Base-by-base conservation (phyloP, 2,329 filamentous ascomycete genomes). In the Xylaria sp. region DNA sequence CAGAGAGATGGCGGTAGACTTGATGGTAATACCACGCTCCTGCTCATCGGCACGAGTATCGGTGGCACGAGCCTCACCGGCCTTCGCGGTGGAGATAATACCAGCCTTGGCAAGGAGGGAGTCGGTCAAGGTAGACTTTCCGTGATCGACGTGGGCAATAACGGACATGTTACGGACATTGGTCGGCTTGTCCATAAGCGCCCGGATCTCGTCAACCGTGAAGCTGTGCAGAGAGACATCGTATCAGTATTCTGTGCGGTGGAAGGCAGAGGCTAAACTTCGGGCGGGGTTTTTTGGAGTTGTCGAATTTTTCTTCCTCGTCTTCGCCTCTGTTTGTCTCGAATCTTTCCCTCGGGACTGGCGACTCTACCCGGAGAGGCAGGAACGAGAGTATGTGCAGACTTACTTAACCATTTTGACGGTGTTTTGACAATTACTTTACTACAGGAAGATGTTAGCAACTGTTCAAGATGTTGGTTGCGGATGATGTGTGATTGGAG, bases 121-220 rank as follows among this genome's bases (percentile, higher is more conserved):
- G 83, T 99, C 94, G 87, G 93, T 97, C 74, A 99, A 87, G 77
- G 94, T 99, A 73, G 94, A 99, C 83, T 99, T 99, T 84, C 94
- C 94, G 87, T 99, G 94, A 82, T 99, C 94, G 88, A 99, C 92
- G 84, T 99, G 94, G 79, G 94, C 94, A 91, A 97, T 97, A 79
- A 99, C 94, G 83, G 92, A 97, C 93, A 97, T 97, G 88, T 97
- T 97, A 80, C 84, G 83, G 77, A 88, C 84, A 78, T 88, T 88
- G 76, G 77, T 82, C 71, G 89, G 87, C 81, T 82, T 81, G 82
- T 86, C 85, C 86, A 89, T 89, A 77, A 89, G 79, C 73, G 65
- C 71, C 79, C 88, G 87, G 79, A 92, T 90, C 86, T 91, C 92
- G 78, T 97, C 93, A 82, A 97, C 88, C 76, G 94, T 97, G 88